phyloP scores from a whole-genome alignment of 2,329 filamentous ascomycete genomes.

The Talaromyces sp. region DNA sequence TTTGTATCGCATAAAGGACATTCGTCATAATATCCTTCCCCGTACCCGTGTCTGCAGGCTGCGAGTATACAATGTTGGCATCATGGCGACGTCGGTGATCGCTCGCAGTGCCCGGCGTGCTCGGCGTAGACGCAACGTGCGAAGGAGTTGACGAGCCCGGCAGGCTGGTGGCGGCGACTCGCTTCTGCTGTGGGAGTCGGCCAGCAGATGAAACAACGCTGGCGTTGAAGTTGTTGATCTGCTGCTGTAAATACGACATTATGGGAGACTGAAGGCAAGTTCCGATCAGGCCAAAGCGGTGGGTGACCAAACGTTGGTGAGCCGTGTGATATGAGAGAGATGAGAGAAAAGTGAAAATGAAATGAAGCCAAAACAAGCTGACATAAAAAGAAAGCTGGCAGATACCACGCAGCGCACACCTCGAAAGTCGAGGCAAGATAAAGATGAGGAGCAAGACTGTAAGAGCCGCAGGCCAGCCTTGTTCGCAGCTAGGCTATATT shows the following conservation, averaged over 20 bases:
- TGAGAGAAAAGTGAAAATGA: neutral
- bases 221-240: constrained; percentile 59
- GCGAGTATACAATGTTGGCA: constrained; percentile 60
- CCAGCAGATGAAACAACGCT: constrained; percentile 60
- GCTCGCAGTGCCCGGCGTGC: constrained; percentile 26
- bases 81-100: constrained; percentile 58
- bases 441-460: neutral
- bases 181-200: constrained; percentile 54
- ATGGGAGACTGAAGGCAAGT: constrained; percentile 17
- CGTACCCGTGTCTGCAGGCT: constrained; percentile 70
- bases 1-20: constrained; percentile 79
- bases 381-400: neutral
- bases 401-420: neutral
- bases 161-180: constrained; percentile 45
- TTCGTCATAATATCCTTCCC: constrained; percentile 81
- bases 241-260: constrained; percentile 65
- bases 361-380: neutral
- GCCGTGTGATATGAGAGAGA: neutral
- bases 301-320: neutral
- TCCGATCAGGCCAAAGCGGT: neutral
- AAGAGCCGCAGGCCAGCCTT: neutral
- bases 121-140: constrained; percentile 37
- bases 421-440: too few species aligned
- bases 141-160: constrained; percentile 55
- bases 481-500: neutral